Conservation (phyloP, 768 basidiomycete genomes). For the Pisolithus tinctorius region DNA sequence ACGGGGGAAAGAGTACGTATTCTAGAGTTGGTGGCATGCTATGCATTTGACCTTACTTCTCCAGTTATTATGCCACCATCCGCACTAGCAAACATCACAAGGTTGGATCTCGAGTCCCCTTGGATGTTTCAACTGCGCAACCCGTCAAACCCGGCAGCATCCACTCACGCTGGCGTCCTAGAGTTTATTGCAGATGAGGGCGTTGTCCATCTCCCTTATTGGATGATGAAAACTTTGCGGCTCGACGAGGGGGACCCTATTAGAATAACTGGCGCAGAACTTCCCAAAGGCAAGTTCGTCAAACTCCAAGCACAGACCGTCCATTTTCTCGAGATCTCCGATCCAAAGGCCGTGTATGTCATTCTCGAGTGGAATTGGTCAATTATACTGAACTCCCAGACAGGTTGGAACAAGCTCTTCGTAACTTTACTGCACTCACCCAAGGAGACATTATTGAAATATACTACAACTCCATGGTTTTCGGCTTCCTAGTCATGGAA, state of each 20-base stretch:
- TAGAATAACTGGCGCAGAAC: slow-evolving; percentile 79
- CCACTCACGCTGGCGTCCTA: slow-evolving; percentile 93
- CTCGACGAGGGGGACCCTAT: slow-evolving; percentile 94
- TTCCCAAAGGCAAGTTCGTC: slow-evolving; percentile 91
- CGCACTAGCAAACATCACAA: slow-evolving; percentile 80
- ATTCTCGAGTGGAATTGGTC: background rate
- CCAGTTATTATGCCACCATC: slow-evolving; percentile 97
- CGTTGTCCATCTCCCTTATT: slow-evolving; percentile 89
- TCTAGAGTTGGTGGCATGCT: slow-evolving; percentile 10
- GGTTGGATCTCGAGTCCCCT: slow-evolving; percentile 81
- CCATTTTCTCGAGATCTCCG: slow-evolving; percentile 94
- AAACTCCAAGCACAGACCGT: slow-evolving; percentile 95
- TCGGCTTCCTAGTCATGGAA: slow-evolving; percentile 96
- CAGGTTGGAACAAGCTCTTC: slow-evolving; percentile 90
- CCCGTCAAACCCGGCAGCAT: slow-evolving; percentile 73
- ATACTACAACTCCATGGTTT: slow-evolving; percentile 91
- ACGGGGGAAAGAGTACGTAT: slow-evolving; percentile 92
- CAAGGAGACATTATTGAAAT: slow-evolving; percentile 98
- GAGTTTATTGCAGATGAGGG: slow-evolving; percentile 99
- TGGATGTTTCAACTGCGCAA: slow-evolving; percentile 98
- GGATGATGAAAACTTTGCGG: slow-evolving; percentile 99
- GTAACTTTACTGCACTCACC: slow-evolving; percentile 87
- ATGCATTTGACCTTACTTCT: slow-evolving; percentile 1
- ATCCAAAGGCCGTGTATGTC: slow-evolving; percentile 94
- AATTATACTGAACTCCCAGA: background rate